Conservation (phyloP, 768 basidiomycete species). For the Strobilomyces echinocephalus region DNA sequence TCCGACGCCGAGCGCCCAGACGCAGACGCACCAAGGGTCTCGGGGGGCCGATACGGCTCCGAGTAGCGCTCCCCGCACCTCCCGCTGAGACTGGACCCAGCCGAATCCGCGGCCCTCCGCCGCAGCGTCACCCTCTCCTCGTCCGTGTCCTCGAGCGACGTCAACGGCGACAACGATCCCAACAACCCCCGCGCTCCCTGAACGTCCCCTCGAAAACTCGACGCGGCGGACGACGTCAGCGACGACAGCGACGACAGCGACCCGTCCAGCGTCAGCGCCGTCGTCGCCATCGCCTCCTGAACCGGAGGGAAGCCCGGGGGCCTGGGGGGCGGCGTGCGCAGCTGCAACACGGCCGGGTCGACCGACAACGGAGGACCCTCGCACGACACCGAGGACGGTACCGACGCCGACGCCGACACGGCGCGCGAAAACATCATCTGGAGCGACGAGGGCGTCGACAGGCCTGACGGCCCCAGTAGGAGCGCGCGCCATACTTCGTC, state of each 20-base stretch:
- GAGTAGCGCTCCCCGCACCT: not conserved
- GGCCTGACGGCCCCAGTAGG: conserved; percentile 8
- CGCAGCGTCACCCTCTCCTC: not conserved
- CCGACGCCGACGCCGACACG: not conserved
- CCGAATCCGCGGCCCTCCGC: too few relatives aligned
- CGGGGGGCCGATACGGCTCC: not conserved
- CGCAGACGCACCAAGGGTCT: not conserved
- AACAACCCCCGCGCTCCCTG: too few relatives aligned
- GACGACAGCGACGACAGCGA: not conserved
- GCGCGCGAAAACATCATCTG: conserved; percentile 1
- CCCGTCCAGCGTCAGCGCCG: too few relatives aligned
- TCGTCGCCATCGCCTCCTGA: too few relatives aligned
- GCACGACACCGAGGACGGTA: too few relatives aligned
- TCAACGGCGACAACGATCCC: conserved; percentile 15
- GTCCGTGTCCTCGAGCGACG: conserved; percentile 9
- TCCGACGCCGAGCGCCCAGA: not conserved
- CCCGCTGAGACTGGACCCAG: not conserved
- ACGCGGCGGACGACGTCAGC: not conserved
- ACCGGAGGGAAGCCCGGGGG: not conserved
- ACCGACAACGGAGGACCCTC: not conserved
- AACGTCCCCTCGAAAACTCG: too few relatives aligned
- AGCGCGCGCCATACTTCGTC: conserved; percentile 21
- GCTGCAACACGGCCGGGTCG: conserved; percentile 13
- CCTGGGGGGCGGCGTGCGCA: not conserved
- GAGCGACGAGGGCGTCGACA: conserved; percentile 8